Percentiles rank a stretch among this genome's conserved stretches.
Evolutionary conservation across 345 rosid genomes (phyloP).

Genomic region (Tarenaya hassleriana): DNA sequence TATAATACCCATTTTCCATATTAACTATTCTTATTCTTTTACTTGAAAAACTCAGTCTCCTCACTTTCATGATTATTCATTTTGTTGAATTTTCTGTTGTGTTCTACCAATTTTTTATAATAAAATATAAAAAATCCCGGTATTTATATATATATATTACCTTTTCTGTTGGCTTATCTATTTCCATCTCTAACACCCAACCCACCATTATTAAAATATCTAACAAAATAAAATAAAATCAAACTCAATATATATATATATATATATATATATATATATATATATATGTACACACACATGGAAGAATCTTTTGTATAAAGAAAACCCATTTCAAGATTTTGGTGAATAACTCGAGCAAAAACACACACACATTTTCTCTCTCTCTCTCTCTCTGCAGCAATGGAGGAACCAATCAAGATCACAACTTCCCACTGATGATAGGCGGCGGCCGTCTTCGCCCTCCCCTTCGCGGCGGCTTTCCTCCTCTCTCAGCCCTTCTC

Average conservation of each 20-base stretch:
- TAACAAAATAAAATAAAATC: too few species aligned
- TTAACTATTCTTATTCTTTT: too few species aligned
- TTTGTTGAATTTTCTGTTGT: too few species aligned
- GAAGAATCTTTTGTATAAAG: slow-evolving; percentile 12
- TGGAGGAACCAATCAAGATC: slow-evolving; percentile 47
- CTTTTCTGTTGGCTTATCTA: slow-evolving; percentile 44
- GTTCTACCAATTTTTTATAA: too few species aligned
- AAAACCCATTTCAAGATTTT: slow-evolving; percentile 24
- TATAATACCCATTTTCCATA: too few species aligned
- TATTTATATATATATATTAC: too few species aligned
- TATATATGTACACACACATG: slow-evolving; percentile 4
- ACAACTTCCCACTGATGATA: slow-evolving; percentile 49
- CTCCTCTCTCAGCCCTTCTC: slow-evolving; percentile 48
- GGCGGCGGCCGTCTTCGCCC: slow-evolving; percentile 43
- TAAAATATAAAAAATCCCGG: slow-evolving; percentile 36
- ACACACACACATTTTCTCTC: too few species aligned
- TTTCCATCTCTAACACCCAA: slow-evolving; percentile 26
- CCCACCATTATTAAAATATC: too few species aligned
- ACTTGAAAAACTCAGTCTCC: too few species aligned
- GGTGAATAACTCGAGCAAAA: slow-evolving; percentile 24
- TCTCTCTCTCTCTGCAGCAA: too few species aligned
- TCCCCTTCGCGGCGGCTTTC: slow-evolving; percentile 53
- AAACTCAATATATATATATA: too few species aligned
- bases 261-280: slow-evolving; percentile 1
- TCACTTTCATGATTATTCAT: too few species aligned